Percentiles rank a stretch among this genome's conserved stretches.
Conservation (phyloP, 495 filamentous ascomycete species). For the Aspergillus campestris region DNA sequence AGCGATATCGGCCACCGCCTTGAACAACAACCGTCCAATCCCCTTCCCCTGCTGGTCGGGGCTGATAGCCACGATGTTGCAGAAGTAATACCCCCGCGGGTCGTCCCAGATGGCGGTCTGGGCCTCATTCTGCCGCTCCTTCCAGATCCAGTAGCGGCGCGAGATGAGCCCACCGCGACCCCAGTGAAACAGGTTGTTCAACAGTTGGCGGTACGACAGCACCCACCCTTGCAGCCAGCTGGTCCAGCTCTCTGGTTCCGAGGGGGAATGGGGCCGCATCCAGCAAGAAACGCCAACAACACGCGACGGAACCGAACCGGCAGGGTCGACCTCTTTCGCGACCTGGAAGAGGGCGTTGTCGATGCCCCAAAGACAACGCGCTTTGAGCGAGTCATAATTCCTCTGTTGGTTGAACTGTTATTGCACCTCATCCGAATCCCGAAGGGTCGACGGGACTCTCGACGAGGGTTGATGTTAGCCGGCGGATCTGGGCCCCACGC, state of each 20-base stretch:
- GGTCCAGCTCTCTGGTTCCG: conserved; percentile 43
- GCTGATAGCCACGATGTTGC: conserved; percentile 58
- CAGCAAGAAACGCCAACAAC: conserved; percentile 59
- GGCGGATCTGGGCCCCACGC: too few relatives aligned
- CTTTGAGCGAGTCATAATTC: conserved; percentile 38
- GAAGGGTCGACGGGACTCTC: too few relatives aligned
- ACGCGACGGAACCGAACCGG: conserved; percentile 4
- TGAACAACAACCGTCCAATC: conserved; percentile 51
- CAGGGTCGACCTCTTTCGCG: conserved; percentile 36
- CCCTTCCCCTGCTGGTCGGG: conserved; percentile 52
- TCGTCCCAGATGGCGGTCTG: conserved; percentile 32
- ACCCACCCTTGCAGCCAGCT: conserved; percentile 50
- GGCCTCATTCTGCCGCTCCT: conserved; percentile 34
- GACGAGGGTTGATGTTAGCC: too few relatives aligned
- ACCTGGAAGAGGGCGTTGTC: conserved; percentile 54
- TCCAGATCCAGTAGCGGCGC: conserved; percentile 55
- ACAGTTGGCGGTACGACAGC: conserved; percentile 48
- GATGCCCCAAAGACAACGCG: conserved; percentile 56
- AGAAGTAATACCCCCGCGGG: conserved; percentile 56
- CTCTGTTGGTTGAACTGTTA: conserved; percentile 38
- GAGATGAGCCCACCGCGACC: conserved; percentile 57
- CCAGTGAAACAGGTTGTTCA: conserved; percentile 50
- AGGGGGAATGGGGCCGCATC: conserved; percentile 42
- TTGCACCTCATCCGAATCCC: neutral
- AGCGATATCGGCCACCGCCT: conserved; percentile 47